Conservation (phyloP, 371 early-diverging fungal genomes). For the Apophysomyces sp. region DNA sequence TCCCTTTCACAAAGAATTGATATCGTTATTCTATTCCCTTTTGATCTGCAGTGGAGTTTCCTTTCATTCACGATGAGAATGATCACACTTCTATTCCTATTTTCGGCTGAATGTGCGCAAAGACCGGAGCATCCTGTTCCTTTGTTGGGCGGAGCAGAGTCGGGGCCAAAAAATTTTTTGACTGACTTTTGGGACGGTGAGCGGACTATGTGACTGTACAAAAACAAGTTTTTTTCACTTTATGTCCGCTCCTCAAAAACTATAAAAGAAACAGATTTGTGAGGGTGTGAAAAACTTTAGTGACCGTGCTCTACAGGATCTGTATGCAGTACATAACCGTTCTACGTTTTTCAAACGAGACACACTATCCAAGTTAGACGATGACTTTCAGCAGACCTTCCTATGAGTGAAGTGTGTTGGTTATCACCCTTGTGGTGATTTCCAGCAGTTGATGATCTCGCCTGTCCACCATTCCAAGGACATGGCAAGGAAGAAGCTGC, state of each 20-base stretch:
- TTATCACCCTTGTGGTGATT: slow-evolving; percentile 16
- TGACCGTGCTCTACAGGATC: slow-evolving; percentile 57
- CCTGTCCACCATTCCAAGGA: slow-evolving; percentile 34
- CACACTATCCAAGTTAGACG: slow-evolving; percentile 42
- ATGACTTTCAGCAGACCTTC: slow-evolving; percentile 44
- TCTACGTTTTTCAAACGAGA: slow-evolving; percentile 53
- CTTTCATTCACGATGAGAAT: no score
- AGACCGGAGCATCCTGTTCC: no score
- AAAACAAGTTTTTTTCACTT: not conserved
- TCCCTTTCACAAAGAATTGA: no score
- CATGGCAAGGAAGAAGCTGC: slow-evolving; percentile 42
- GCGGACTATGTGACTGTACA: not conserved
- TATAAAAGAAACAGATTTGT: slow-evolving; percentile 25
- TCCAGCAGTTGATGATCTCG: slow-evolving; percentile 41
- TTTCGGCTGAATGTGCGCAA: no score
- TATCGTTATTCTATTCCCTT: no score
- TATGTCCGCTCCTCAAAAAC: slow-evolving; percentile 8
- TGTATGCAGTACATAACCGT: slow-evolving; percentile 53
- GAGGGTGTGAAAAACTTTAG: slow-evolving; percentile 30
- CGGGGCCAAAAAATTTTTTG: no score
- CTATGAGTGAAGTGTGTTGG: slow-evolving; percentile 47
- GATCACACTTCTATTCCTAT: no score
- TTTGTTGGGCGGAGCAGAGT: no score
- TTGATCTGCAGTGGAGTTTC: no score
- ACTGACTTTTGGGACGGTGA: no score